Conservation (phyloP, 441 rosid genomes). For the Erodium chrysanthum region DNA sequence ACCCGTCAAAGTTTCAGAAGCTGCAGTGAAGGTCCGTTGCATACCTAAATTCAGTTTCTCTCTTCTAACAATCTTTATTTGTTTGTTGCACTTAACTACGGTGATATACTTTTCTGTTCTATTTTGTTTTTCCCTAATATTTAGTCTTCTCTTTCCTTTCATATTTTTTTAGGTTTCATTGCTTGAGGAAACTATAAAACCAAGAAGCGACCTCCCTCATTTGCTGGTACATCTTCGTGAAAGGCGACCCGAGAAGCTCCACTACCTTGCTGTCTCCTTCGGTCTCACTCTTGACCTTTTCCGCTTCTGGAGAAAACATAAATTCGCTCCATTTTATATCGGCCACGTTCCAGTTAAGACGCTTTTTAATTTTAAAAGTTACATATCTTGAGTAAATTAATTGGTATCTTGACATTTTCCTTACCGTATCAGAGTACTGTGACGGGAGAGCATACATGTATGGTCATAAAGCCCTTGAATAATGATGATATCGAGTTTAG, state of each 20-base stretch:
- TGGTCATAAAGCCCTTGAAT: slow-evolving; percentile 77
- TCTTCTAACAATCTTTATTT: not conserved
- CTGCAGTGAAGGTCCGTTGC: slow-evolving; percentile 66
- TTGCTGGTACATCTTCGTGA: slow-evolving; percentile 76
- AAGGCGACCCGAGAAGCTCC: slow-evolving; percentile 78
- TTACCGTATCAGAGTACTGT: slow-evolving; percentile 53
- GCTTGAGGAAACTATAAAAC: slow-evolving; percentile 78
- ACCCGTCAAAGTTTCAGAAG: slow-evolving; percentile 49
- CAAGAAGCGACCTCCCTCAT: slow-evolving; percentile 77
- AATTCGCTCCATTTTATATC: slow-evolving; percentile 82
- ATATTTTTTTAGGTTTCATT: slow-evolving; percentile 49
- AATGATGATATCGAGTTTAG: slow-evolving; percentile 52
- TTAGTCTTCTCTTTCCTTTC: not conserved
- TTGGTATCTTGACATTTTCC: slow-evolving; percentile 18
- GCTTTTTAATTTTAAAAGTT: not conserved
- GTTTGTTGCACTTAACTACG: not conserved
- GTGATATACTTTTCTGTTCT: not conserved
- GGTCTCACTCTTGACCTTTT: slow-evolving; percentile 94
- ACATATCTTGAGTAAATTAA: slow-evolving; percentile 9
- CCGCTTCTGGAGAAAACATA: slow-evolving; percentile 90
- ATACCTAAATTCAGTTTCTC: slow-evolving; percentile 10
- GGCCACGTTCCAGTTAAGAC: slow-evolving; percentile 81
- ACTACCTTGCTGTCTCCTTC: slow-evolving; percentile 89
- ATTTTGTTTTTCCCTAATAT: not conserved
- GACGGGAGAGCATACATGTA: slow-evolving; percentile 91